Evolutionary conservation across 345 rosid species (phyloP).

Genomic region (Euclidium syriacum): DNA sequence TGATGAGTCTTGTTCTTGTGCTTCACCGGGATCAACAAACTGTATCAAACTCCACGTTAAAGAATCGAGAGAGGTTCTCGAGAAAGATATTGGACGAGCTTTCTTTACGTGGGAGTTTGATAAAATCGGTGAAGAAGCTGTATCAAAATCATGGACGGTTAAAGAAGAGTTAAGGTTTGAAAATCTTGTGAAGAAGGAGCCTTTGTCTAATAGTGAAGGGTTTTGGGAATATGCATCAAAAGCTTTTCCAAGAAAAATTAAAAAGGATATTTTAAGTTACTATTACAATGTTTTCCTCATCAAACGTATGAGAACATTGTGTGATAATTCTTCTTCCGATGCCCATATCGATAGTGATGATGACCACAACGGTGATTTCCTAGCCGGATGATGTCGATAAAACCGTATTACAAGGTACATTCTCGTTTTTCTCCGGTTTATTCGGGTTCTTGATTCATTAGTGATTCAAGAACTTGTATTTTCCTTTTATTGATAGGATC

Average conservation of each 20-base stretch:
- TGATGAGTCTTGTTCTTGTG: slow-evolving; percentile 34
- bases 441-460: slow-evolving; percentile 8
- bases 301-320: slow-evolving; percentile 32
- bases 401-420: slow-evolving; percentile 13
- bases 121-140: slow-evolving; percentile 40
- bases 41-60: slow-evolving; percentile 32
- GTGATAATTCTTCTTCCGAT: slow-evolving; percentile 15
- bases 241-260: slow-evolving; percentile 30
- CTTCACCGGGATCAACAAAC: slow-evolving; percentile 25
- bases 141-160: slow-evolving; percentile 35
- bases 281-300: slow-evolving; percentile 40
- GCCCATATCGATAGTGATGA: slow-evolving; percentile 37
- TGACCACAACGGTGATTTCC: slow-evolving; percentile 29
- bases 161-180: slow-evolving; percentile 33
- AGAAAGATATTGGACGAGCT: slow-evolving; percentile 30
- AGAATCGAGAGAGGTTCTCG: slow-evolving; percentile 28
- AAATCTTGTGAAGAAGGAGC: slow-evolving; percentile 26
- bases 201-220: slow-evolving; percentile 3
- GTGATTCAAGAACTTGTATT: slow-evolving; percentile 19
- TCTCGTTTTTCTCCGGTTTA: neutral
- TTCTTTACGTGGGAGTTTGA: slow-evolving; percentile 41
- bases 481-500: slow-evolving; percentile 3
- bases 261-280: slow-evolving; percentile 33
- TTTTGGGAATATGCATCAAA: slow-evolving; percentile 34
- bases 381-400: slow-evolving; percentile 1